These are phyloP conservation scores for Furcasterigmium furcatum DNA, from an alignment of 2,329 filamentous ascomycete species.

Conservation along the genomic window DNA sequence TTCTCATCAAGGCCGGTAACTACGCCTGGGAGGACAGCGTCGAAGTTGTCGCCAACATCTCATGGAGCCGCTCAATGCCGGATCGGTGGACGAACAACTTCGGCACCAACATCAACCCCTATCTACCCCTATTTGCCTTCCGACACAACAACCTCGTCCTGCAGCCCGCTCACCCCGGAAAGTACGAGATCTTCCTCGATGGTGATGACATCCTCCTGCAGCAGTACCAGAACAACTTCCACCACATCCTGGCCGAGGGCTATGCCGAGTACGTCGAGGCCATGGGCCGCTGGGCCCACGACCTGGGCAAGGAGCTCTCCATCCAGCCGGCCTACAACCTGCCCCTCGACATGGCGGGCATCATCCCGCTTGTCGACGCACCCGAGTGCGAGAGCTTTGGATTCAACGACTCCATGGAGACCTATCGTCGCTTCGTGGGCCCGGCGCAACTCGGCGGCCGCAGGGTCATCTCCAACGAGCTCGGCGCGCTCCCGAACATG, in stretches of 20 bases:
- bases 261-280: constrained; percentile 14
- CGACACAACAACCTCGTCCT: constrained; percentile 6
- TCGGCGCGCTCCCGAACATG: constrained; percentile 11
- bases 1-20: constrained; percentile 27
- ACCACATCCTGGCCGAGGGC: too few species aligned
- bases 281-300: constrained; percentile 11
- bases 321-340: constrained; percentile 20
- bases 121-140: constrained; percentile 26
- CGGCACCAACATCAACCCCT: constrained; percentile 27
- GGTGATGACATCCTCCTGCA: too few species aligned
- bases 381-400: constrained; percentile 19
- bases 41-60: constrained; percentile 26
- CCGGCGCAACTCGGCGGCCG: constrained; percentile 15
- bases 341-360: constrained; percentile 17
- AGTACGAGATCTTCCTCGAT: background rate
- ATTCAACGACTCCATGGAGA: constrained; percentile 17
- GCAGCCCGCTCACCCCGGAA: background rate
- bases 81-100: constrained; percentile 21
- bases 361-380: constrained; percentile 12
- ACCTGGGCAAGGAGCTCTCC: constrained; percentile 13
- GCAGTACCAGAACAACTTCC: too few species aligned
- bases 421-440: constrained; percentile 17
- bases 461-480: constrained; percentile 18
- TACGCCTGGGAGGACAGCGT: constrained; percentile 30
- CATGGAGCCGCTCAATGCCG: constrained; percentile 30